Evolutionary conservation across 2,329 filamentous ascomycete species (phyloP).

Genomic region (Diplodia scrobiculata): DNA sequence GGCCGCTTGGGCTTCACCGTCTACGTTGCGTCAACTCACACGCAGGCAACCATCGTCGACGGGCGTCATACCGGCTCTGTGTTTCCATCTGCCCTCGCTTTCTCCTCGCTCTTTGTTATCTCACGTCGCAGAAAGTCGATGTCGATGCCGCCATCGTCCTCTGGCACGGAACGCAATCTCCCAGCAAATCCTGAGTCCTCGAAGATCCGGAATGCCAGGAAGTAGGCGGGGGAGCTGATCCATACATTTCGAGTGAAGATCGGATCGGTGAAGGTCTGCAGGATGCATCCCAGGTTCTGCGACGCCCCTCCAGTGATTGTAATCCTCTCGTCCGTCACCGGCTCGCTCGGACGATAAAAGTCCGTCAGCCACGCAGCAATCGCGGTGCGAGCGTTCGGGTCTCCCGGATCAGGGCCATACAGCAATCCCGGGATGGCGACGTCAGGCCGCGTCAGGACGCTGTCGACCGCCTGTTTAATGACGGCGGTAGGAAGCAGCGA

Average conservation of each 20-base stretch:
- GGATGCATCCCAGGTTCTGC: constrained; percentile 75
- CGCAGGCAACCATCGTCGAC: constrained; percentile 8
- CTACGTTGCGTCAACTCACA: constrained; percentile 33
- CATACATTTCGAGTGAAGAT: constrained; percentile 73
- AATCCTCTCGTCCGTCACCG: constrained; percentile 62
- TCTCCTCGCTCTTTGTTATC: constrained; percentile 55
- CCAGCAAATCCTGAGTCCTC: constrained; percentile 74
- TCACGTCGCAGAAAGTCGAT: constrained; percentile 60
- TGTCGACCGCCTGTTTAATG: constrained; percentile 62
- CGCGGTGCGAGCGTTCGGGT: constrained; percentile 66
- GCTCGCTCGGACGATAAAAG: constrained; percentile 58
- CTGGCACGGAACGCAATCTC: constrained; percentile 68
- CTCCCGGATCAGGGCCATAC: constrained; percentile 79
- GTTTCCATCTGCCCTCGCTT: constrained; percentile 44
- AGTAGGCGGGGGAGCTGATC: constrained; percentile 81
- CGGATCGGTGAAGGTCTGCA: constrained; percentile 81
- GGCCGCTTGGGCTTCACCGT: constrained; percentile 60
- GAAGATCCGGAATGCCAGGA: constrained; percentile 82
- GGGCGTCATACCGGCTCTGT: constrained; percentile 47
- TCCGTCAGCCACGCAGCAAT: constrained; percentile 70
- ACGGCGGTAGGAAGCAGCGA: constrained; percentile 66
- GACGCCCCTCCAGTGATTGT: constrained; percentile 83
- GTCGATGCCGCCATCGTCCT: constrained; percentile 77
- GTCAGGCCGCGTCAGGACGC: constrained; percentile 62
- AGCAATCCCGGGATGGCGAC: constrained; percentile 66